These are phyloP conservation scores for Ruellia speciosa DNA, from an alignment of 305 asterid species.

Conservation along the genomic window DNA sequence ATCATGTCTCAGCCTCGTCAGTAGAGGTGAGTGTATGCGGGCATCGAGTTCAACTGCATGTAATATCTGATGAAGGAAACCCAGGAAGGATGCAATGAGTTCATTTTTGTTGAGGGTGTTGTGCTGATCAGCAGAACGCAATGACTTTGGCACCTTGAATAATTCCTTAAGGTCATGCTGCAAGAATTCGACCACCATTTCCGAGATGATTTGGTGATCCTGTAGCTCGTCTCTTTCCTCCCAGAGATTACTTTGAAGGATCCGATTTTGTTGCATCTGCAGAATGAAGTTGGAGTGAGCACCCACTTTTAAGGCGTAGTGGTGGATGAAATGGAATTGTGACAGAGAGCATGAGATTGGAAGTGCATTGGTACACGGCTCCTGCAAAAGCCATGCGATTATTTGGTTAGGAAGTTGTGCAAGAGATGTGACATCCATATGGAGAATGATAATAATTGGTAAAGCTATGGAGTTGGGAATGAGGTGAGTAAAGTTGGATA, in stretches of 20 bases:
- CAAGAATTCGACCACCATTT: not conserved
- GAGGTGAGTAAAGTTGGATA: too few relatives aligned
- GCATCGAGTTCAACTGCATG: too few relatives aligned
- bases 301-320: not conserved
- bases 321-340: too few relatives aligned
- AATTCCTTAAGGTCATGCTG: constrained; percentile 8
- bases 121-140: too few relatives aligned
- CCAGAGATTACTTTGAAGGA: not conserved
- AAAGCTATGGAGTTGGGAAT: too few relatives aligned
- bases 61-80: not conserved
- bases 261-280: not conserved
- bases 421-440: too few relatives aligned
- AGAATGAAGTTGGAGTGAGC: not conserved
- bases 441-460: too few relatives aligned
- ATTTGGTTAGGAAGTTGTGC: not conserved
- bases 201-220: not conserved
- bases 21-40: too few relatives aligned
- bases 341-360: too few relatives aligned
- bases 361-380: too few relatives aligned
- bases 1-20: too few relatives aligned
- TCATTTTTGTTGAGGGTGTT: not conserved
- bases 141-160: not conserved
- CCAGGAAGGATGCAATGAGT: not conserved
- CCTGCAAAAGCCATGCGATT: not conserved
- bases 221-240: not conserved